Evolutionary conservation across 176 grass and related monocot genomes (phyloP).

Genomic region (Musa itinerans): DNA sequence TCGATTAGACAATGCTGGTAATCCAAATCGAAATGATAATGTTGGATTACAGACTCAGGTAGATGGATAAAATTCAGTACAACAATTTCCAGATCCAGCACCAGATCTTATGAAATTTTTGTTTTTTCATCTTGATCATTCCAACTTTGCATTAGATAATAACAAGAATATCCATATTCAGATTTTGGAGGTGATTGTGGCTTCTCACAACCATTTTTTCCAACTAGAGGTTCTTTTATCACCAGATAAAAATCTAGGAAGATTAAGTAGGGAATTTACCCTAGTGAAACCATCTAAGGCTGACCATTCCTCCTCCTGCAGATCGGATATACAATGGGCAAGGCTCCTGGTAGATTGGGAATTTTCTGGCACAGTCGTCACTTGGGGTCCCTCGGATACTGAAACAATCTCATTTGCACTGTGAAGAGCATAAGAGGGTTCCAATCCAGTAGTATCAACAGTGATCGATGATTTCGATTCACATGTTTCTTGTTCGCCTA

Average conservation of each 20-base stretch:
- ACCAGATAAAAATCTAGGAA: constrained; percentile 57
- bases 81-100: too few relatives aligned
- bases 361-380: constrained; percentile 31
- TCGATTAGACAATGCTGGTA: too few relatives aligned
- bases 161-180: too few relatives aligned
- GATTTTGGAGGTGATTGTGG: too few relatives aligned
- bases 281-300: constrained; percentile 72
- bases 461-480: neutral
- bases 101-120: too few relatives aligned
- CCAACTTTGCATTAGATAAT: too few relatives aligned
- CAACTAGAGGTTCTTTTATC: constrained; percentile 50
- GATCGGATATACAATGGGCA: constrained; percentile 77
- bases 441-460: constrained; percentile 32
- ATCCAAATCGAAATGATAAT: too few relatives aligned
- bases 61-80: too few relatives aligned
- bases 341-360: constrained; percentile 56
- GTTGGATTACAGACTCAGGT: too few relatives aligned
- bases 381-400: constrained; percentile 23
- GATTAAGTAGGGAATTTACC: constrained; percentile 78
- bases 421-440: constrained; percentile 27
- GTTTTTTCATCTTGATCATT: too few relatives aligned
- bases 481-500: constrained; percentile 16
- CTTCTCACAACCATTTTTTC: constrained; percentile 42
- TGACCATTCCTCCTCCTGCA: constrained; percentile 91
- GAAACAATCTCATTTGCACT: constrained; percentile 47